Evolutionary conservation across 1,284 basidiomycete species (phyloP).

Genomic region (Ustilago tritici): DNA sequence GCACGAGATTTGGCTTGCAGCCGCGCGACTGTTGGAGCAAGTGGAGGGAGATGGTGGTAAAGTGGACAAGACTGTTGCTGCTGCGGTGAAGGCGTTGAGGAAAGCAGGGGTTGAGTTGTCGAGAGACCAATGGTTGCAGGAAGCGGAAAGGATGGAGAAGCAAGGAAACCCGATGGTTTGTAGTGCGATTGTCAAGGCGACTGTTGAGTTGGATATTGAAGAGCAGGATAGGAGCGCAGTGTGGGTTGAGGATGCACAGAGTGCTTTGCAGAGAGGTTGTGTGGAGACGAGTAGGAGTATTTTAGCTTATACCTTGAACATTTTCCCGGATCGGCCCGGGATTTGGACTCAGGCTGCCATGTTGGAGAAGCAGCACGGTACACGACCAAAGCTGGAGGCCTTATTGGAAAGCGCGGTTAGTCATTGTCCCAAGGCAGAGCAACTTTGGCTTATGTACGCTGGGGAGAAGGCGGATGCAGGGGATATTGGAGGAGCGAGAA

Average conservation of each 20-base stretch:
- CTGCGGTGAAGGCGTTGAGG: constrained; percentile 81
- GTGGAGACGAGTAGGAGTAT: constrained; percentile 87
- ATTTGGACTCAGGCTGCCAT: constrained; percentile 92
- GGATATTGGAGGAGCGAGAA: constrained; percentile 86
- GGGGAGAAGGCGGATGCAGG: constrained; percentile 88
- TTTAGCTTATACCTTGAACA: constrained; percentile 87
- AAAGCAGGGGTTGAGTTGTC: constrained; percentile 88
- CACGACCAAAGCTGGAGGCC: constrained; percentile 82
- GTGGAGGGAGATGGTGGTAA: constrained; percentile 71
- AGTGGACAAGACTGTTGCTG: constrained; percentile 88
- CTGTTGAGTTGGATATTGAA: constrained; percentile 91
- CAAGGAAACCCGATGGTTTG: constrained; percentile 88
- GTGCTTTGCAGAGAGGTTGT: constrained; percentile 79
- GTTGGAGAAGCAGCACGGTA: constrained; percentile 89
- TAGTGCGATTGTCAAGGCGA: constrained; percentile 94
- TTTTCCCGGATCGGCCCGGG: constrained; percentile 84
- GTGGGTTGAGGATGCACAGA: constrained; percentile 92
- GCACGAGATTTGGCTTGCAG: constrained; percentile 99
- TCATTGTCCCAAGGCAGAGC: constrained; percentile 92
- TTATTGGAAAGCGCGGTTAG: constrained; percentile 85
- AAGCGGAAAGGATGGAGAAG: constrained; percentile 89
- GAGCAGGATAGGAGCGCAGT: constrained; percentile 90
- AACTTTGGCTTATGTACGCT: constrained; percentile 95
- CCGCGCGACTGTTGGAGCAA: constrained; percentile 84
- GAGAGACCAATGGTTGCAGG: constrained; percentile 94